phyloP scores from a whole-genome alignment of 352 stramenopile species.

The Globisporangium megalacanthum region DNA sequence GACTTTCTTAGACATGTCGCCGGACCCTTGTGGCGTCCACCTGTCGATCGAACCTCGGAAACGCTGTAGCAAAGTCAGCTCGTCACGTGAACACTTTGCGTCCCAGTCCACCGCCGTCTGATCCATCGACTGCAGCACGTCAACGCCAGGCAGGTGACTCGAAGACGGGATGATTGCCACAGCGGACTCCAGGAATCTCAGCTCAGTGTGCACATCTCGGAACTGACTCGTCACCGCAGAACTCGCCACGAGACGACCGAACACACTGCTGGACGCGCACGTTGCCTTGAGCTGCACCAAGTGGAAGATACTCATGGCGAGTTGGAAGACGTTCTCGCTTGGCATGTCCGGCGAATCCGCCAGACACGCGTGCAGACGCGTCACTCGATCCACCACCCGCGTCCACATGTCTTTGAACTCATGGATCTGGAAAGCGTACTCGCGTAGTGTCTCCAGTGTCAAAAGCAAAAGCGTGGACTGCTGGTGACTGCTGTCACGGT shows the following conservation, averaged over 20 bases:
- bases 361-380: background rate
- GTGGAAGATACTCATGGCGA: constrained; percentile 2
- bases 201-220: background rate
- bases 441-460: background rate
- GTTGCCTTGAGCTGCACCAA: background rate
- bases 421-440: background rate
- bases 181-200: background rate
- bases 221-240: background rate
- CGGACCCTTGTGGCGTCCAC: background rate
- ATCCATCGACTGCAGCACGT: too few relatives aligned
- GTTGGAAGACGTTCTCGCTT: constrained; percentile 1
- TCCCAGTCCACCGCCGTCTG: background rate
- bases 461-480: background rate
- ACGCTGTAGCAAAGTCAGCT: too few relatives aligned
- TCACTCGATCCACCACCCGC: background rate
- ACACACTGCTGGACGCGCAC: background rate
- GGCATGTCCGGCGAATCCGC: background rate
- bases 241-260: background rate
- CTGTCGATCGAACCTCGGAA: background rate
- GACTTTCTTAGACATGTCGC: background rate
- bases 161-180: background rate
- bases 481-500: background rate
- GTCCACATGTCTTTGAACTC: constrained; percentile 1
- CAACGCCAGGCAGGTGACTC: too few relatives aligned
- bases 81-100: background rate